phyloP scores from a whole-genome alignment of 106 monocot species.

The Acanthochlamys bracteata region DNA sequence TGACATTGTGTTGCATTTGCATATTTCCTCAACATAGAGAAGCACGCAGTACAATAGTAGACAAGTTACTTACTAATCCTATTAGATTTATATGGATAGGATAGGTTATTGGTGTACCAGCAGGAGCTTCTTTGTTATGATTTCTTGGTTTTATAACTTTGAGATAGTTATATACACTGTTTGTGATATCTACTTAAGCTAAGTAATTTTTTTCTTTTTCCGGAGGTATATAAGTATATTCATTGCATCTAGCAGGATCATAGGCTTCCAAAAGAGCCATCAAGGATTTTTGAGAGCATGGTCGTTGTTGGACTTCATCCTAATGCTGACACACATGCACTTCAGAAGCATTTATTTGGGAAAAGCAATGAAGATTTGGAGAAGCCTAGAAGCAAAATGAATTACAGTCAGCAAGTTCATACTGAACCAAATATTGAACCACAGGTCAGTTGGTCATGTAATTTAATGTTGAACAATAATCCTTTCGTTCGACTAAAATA shows the following conservation, averaged over 20 bases:
- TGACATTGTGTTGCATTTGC: too few relatives aligned
- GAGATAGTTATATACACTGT: too few relatives aligned
- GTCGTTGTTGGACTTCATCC: constrained; percentile 91
- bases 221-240: not conserved
- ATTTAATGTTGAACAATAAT: not conserved
- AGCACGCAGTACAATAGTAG: too few relatives aligned
- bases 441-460: constrained; percentile 37
- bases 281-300: constrained; percentile 82
- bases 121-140: too few relatives aligned
- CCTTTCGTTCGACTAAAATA: not conserved
- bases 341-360: constrained; percentile 45
- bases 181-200: not conserved
- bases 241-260: constrained; percentile 48
- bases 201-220: not conserved
- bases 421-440: constrained; percentile 66
- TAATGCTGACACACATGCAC: constrained; percentile 41
- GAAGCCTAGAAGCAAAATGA: constrained; percentile 37
- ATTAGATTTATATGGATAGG: too few relatives aligned
- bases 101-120: too few relatives aligned
- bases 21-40: too few relatives aligned
- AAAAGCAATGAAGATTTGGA: constrained; percentile 40
- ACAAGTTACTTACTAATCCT: too few relatives aligned
- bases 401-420: constrained; percentile 51
- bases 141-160: too few relatives aligned
- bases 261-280: constrained; percentile 57